Evolutionary conservation across 2,329 filamentous ascomycete species (phyloP).

Genomic region (Xylariaceae sp.): DNA sequence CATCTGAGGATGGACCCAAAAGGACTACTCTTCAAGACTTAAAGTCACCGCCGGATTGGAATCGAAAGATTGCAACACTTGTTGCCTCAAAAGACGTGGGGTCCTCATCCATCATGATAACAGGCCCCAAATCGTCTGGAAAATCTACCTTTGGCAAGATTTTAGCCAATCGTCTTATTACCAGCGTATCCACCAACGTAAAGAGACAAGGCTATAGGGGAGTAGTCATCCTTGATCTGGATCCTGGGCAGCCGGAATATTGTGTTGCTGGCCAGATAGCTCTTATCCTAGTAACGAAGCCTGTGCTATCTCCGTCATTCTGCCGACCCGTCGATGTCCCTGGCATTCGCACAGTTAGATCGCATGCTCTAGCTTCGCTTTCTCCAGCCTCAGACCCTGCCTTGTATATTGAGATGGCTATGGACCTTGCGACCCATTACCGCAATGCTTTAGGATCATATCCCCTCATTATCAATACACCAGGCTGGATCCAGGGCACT

Average conservation of each 20-base stretch:
- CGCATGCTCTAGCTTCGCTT: constrained; percentile 70
- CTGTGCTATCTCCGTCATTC: constrained; percentile 72
- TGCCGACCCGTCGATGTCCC: constrained; percentile 58
- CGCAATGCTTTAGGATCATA: constrained; percentile 51
- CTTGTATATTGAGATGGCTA: constrained; percentile 69
- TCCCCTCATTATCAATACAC: constrained; percentile 75
- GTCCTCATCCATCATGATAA: constrained; percentile 61
- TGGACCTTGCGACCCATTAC: constrained; percentile 68
- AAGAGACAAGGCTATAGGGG: constrained; percentile 36
- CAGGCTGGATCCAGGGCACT: constrained; percentile 75
- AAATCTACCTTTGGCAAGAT: constrained; percentile 78
- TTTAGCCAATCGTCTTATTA: constrained; percentile 71
- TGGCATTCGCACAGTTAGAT: constrained; percentile 55
- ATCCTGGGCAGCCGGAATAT: constrained; percentile 80
- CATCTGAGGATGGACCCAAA: constrained; percentile 59
- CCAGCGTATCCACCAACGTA: constrained; percentile 44
- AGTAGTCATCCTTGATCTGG: constrained; percentile 73
- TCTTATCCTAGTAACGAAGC: constrained; percentile 64
- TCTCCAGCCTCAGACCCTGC: constrained; percentile 71
- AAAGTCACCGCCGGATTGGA: constrained; percentile 65
- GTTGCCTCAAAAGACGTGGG: constrained; percentile 45
- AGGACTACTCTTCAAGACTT: constrained; percentile 60
- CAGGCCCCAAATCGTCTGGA: constrained; percentile 74
- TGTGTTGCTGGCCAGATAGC: constrained; percentile 73
- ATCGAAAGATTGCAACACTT: constrained; percentile 61